Evolutionary conservation across 2,329 filamentous ascomycete species (phyloP).

Genomic region (Ophiostoma sp.): DNA sequence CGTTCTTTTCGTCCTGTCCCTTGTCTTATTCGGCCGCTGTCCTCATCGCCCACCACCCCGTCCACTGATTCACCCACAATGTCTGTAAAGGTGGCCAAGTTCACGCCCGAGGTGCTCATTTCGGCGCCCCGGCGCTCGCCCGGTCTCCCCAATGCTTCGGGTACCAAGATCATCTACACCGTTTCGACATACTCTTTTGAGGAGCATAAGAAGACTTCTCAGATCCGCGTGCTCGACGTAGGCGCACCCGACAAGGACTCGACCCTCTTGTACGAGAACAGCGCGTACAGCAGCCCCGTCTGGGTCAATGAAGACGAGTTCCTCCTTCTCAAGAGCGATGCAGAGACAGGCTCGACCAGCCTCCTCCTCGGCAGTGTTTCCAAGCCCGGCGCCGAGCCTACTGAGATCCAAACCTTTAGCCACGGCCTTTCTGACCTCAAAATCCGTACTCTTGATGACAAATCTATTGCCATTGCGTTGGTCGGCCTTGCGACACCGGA

Average conservation of each 20-base stretch:
- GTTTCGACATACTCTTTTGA: slow-evolving; percentile 76
- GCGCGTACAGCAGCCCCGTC: slow-evolving; percentile 61
- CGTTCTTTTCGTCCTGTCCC: not conserved
- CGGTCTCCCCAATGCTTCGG: slow-evolving; percentile 63
- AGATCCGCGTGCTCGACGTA: slow-evolving; percentile 66
- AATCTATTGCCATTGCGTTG: slow-evolving; percentile 50
- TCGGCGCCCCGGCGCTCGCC: slow-evolving; percentile 67
- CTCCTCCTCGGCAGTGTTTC: slow-evolving; percentile 41
- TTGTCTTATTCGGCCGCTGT: not conserved
- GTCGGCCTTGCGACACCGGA: slow-evolving; percentile 62
- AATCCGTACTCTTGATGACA: slow-evolving; percentile 45
- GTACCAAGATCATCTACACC: slow-evolving; percentile 60
- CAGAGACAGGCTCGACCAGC: slow-evolving; percentile 42
- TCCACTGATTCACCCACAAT: slow-evolving; percentile 40
- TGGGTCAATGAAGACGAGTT: slow-evolving; percentile 67
- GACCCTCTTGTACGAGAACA: slow-evolving; percentile 59
- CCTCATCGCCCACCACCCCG: not conserved
- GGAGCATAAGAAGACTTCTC: slow-evolving; percentile 60
- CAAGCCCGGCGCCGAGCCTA: slow-evolving; percentile 38
- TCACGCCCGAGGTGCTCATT: slow-evolving; percentile 72
- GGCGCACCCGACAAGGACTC: slow-evolving; percentile 52
- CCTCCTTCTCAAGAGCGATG: slow-evolving; percentile 48
- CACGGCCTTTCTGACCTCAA: slow-evolving; percentile 57
- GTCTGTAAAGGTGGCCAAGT: slow-evolving; percentile 65
- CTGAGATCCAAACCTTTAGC: slow-evolving; percentile 46